Evolutionary conservation across 257 asterid genomes (phyloP).

Genomic region (Petrea volubilis): DNA sequence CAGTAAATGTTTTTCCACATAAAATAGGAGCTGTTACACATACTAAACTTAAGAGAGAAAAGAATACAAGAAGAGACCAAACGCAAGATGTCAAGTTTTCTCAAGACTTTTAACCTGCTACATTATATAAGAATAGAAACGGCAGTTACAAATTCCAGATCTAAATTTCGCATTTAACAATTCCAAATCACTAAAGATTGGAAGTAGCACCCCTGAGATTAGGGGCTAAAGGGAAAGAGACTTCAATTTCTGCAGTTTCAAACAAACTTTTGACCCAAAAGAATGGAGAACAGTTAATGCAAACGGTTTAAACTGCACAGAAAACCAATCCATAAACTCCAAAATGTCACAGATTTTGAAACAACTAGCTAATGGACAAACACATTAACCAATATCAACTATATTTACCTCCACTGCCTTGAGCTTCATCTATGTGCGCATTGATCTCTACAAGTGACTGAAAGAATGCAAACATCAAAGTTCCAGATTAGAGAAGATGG

Average conservation of each 20-base stretch:
- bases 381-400: conserved; percentile 15
- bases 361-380: conserved; percentile 22
- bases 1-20: neutral
- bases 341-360: conserved; percentile 2
- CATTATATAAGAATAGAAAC: conserved; percentile 7
- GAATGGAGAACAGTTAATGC: neutral
- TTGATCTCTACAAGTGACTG: conserved; percentile 93
- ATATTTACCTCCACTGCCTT: conserved; percentile 80
- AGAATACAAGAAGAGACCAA: neutral
- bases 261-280: conserved; percentile 6
- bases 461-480: conserved; percentile 32
- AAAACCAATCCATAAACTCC: neutral
- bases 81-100: neutral
- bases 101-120: neutral
- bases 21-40: neutral
- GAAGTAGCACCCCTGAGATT: neutral
- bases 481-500: conserved; percentile 31
- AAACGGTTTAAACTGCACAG: neutral
- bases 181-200: conserved; percentile 3
- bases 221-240: conserved; percentile 1
- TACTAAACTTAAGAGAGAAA: neutral
- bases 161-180: neutral
- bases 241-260: conserved; percentile 18
- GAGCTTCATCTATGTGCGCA: conserved; percentile 65
- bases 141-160: conserved; percentile 6